Evolutionary conservation across 164 flowering plant species (phyloP).

Genomic region (Chloranthus sessilifolius): DNA sequence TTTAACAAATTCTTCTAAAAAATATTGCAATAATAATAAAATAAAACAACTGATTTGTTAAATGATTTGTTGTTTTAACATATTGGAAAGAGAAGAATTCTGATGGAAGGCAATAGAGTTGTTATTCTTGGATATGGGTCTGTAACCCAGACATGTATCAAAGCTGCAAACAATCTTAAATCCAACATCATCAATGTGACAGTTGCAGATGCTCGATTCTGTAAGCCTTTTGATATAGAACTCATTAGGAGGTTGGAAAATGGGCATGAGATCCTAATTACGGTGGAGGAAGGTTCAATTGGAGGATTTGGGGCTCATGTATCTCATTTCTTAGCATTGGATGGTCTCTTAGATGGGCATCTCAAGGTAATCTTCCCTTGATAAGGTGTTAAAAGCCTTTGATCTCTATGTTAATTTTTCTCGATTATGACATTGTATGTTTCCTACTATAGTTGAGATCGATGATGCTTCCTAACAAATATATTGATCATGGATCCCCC

Average conservation of each 20-base stretch:
- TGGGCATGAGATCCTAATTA: slow-evolving; percentile 70
- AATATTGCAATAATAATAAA: too few species aligned
- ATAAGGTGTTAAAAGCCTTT: too few species aligned
- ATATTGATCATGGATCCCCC: slow-evolving; percentile 90
- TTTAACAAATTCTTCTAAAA: too few species aligned
- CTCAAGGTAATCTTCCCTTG: slow-evolving; percentile 50
- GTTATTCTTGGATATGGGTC: slow-evolving; percentile 83
- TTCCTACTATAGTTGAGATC: slow-evolving; percentile 21
- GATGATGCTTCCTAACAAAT: slow-evolving; percentile 53
- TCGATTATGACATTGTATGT: slow-evolving; percentile 5
- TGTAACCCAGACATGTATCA: slow-evolving; percentile 61
- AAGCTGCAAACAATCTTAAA: slow-evolving; percentile 53
- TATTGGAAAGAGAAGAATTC: slow-evolving; percentile 84
- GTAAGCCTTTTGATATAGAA: slow-evolving; percentile 77
- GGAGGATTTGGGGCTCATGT: slow-evolving; percentile 96
- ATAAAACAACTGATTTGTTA: not conserved
- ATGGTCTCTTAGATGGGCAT: slow-evolving; percentile 72
- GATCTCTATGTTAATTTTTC: too few species aligned
- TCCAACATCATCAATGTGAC: slow-evolving; percentile 38
- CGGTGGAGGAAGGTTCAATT: slow-evolving; percentile 82
- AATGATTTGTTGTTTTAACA: slow-evolving; percentile 19
- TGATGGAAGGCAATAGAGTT: slow-evolving; percentile 70
- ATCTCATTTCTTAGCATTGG: slow-evolving; percentile 56
- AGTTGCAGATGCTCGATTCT: slow-evolving; percentile 86
- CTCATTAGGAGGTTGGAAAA: slow-evolving; percentile 61